Conservation (phyloP, 768 basidiomycete genomes). For the Termitomyces sp. region DNA sequence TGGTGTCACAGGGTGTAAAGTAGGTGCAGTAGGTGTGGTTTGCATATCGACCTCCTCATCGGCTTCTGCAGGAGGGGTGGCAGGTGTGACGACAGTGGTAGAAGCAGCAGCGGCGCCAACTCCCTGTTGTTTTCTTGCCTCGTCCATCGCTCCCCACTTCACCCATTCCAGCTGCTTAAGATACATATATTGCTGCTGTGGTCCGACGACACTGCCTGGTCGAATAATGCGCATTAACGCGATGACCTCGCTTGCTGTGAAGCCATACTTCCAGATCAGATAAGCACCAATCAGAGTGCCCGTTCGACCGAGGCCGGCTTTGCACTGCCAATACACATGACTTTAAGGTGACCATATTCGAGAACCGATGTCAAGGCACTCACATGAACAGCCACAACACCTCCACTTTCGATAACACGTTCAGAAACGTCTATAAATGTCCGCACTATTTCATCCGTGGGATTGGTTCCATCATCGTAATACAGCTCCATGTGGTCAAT, state of each 20-base stretch:
- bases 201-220: constrained; percentile 89
- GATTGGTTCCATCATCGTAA: constrained; percentile 98
- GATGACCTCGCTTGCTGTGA: constrained; percentile 93
- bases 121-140: constrained; percentile 49
- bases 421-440: constrained; percentile 88
- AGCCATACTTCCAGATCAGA: constrained; percentile 97
- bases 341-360: constrained; percentile 14
- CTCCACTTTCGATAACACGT: constrained; percentile 65
- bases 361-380: constrained; percentile 21
- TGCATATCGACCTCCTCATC: constrained; percentile 57
- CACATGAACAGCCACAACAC: constrained; percentile 86
- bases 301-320: constrained; percentile 94
- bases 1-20: constrained; percentile 70
- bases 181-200: constrained; percentile 93
- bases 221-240: constrained; percentile 98
- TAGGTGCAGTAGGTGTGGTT: constrained; percentile 31
- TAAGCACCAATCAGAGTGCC: constrained; percentile 97
- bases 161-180: constrained; percentile 92
- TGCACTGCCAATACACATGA: constrained; percentile 52
- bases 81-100: constrained; percentile 57
- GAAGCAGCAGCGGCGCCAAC: constrained; percentile 26
- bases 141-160: constrained; percentile 88
- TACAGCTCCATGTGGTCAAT: constrained; percentile 90
- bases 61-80: constrained; percentile 73
- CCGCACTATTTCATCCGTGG: constrained; percentile 90